Evolutionary conservation across 2,329 filamentous ascomycete genomes (phyloP).

Genomic region (Hymenoscyphus occultus): DNA sequence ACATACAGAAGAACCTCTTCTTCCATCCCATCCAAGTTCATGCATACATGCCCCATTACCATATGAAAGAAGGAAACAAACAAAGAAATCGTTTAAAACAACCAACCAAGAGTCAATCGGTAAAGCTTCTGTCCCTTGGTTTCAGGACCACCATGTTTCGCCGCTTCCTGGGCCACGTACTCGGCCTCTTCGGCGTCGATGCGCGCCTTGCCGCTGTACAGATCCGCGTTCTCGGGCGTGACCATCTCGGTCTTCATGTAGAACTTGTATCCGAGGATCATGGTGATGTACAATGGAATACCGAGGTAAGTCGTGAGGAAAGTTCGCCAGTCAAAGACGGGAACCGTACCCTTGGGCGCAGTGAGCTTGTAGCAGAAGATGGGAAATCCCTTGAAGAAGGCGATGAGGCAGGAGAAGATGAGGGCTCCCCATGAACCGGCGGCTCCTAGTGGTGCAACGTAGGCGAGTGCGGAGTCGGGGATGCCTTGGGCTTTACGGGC

Average conservation of each 20-base stretch:
- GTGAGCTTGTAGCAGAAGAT: slow-evolving; percentile 63
- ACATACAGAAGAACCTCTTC: too few relatives aligned
- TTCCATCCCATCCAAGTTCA: too few relatives aligned
- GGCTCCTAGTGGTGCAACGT: slow-evolving; percentile 68
- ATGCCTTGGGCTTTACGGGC: slow-evolving; percentile 61
- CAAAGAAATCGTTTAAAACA: slow-evolving; percentile 17
- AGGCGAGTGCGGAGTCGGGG: slow-evolving; percentile 54
- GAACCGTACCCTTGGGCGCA: slow-evolving; percentile 38
- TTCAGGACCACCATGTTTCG: slow-evolving; percentile 25
- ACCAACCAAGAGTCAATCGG: slow-evolving; percentile 26
- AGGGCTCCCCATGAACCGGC: slow-evolving; percentile 67
- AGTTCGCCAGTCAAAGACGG: slow-evolving; percentile 59
- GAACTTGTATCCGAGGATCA: slow-evolving; percentile 56
- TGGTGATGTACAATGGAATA: slow-evolving; percentile 58
- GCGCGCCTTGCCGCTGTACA: slow-evolving; percentile 55
- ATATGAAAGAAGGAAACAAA: not conserved
- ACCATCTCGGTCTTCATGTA: slow-evolving; percentile 43
- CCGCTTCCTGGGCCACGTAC: slow-evolving; percentile 21
- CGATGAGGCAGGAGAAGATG: slow-evolving; percentile 67
- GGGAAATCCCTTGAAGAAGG: slow-evolving; percentile 78
- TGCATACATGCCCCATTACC: too few relatives aligned
- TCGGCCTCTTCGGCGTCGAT: slow-evolving; percentile 58
- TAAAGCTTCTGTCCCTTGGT: slow-evolving; percentile 29
- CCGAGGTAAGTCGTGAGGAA: slow-evolving; percentile 63
- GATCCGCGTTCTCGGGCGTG: slow-evolving; percentile 49